Conservation (phyloP, 192 early-diverging fungal species). For the Umbelopsis vinacea region DNA sequence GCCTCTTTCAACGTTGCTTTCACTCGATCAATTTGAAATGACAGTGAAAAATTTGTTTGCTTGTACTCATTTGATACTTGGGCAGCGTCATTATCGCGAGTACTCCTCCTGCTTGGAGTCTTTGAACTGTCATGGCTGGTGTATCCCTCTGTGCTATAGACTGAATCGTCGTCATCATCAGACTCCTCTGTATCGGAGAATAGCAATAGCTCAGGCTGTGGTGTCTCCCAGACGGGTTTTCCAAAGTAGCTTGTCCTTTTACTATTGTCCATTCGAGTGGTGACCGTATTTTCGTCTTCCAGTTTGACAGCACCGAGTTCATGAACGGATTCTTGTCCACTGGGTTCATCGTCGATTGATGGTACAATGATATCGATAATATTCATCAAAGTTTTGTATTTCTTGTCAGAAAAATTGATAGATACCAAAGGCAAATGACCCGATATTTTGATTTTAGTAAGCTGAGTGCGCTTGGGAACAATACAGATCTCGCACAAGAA, state of each 20-base stretch:
- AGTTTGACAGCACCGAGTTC: constrained; percentile 11
- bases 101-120: neutral
- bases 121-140: neutral
- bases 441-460: constrained; percentile 69
- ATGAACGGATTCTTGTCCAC: neutral
- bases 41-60: constrained; percentile 53
- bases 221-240: neutral
- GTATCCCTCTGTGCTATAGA: no score
- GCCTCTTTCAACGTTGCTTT: constrained; percentile 66
- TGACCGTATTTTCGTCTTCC: no score
- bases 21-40: constrained; percentile 70
- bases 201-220: neutral
- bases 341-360: constrained; percentile 5
- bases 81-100: neutral
- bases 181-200: neutral
- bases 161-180: neutral
- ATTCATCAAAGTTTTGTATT: constrained; percentile 82
- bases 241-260: neutral
- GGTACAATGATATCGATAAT: constrained; percentile 70
- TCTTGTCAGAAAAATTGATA: constrained; percentile 79
- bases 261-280: no score
- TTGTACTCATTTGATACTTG: constrained; percentile 27
- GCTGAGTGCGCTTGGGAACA: constrained; percentile 65
- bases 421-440: constrained; percentile 74
- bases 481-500: constrained; percentile 78